Percentiles rank a stretch among this genome's conserved stretches.
Conservation (phyloP, 306 rosid species). For the Nissolia schottii region DNA sequence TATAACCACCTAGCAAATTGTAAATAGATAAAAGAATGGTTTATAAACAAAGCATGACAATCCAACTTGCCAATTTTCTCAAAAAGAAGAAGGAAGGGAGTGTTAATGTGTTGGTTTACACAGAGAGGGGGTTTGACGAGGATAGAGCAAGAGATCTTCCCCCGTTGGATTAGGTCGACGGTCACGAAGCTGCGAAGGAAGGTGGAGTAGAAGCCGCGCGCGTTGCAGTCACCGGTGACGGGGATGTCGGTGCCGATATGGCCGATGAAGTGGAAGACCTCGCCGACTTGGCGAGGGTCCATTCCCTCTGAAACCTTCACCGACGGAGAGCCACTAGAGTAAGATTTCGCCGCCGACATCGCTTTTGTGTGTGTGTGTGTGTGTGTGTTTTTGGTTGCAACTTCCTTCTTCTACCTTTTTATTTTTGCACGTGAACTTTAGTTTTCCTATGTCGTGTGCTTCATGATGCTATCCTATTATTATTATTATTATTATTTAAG, state of each 20-base stretch:
- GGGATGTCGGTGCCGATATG: neutral
- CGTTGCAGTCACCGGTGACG: neutral
- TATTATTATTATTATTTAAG: too few species aligned
- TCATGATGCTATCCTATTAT: too few species aligned
- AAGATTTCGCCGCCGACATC: neutral
- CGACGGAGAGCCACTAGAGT: neutral
- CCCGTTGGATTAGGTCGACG: conserved; percentile 24
- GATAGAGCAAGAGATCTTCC: conserved; percentile 15
- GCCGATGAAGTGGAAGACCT: neutral
- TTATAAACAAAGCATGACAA: too few species aligned
- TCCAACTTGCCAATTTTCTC: too few species aligned
- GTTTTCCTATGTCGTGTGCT: too few species aligned
- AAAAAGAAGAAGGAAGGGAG: neutral
- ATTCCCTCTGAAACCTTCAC: neutral
- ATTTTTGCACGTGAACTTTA: too few species aligned
- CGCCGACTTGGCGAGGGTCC: neutral
- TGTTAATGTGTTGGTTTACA: conserved; percentile 17
- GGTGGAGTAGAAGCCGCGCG: neutral
- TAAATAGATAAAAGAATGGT: neutral
- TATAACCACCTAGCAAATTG: too few species aligned
- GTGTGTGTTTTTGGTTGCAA: neutral
- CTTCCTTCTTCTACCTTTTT: too few species aligned
- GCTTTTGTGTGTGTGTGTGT: neutral
- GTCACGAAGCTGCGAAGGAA: conserved; percentile 21
- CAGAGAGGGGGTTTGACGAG: conserved; percentile 20